Conservation (phyloP, 1,284 basidiomycete species). For the Austroboletus novae-zelandiae region DNA sequence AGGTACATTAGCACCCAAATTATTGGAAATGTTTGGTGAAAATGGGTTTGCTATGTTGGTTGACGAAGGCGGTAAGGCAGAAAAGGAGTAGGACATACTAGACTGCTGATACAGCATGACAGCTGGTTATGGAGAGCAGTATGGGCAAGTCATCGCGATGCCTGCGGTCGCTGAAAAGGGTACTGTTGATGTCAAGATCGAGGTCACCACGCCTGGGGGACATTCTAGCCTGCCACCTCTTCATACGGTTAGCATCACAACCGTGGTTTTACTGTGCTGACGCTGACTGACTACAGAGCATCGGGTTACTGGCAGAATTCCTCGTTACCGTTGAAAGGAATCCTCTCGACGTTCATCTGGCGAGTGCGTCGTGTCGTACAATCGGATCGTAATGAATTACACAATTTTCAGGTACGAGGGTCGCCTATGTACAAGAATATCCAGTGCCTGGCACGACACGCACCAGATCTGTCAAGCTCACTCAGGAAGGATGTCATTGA, state of each 20-base stretch:
- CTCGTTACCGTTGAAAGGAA: too few relatives aligned
- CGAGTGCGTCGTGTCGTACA: too few relatives aligned
- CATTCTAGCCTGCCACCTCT: constrained; percentile 55
- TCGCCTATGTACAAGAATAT: constrained; percentile 37
- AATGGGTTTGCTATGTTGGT: constrained; percentile 54
- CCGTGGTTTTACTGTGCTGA: too few relatives aligned
- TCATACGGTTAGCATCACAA: constrained; percentile 32
- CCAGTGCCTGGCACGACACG: constrained; percentile 28
- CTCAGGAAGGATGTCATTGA: constrained; percentile 32
- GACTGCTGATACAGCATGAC: constrained; percentile 27
- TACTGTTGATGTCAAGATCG: constrained; percentile 45
- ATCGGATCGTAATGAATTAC: neutral
- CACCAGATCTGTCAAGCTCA: constrained; percentile 39
- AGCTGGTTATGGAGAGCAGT: constrained; percentile 29
- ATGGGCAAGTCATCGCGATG: constrained; percentile 38
- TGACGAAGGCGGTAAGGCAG: constrained; percentile 39
- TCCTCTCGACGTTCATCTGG: too few relatives aligned
- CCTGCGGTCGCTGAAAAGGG: constrained; percentile 62
- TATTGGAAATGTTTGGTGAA: constrained; percentile 49
- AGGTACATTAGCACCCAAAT: constrained; percentile 29
- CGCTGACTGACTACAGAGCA: constrained; percentile 28
- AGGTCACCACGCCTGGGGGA: constrained; percentile 51
- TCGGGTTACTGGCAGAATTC: constrained; percentile 41
- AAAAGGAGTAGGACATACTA: too few relatives aligned
- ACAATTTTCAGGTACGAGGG: constrained; percentile 29